Percentiles rank a stretch among this genome's conserved stretches.
Evolutionary conservation across 305 asterid species (phyloP).

Genomic region (Fraxinus angustifolia): DNA sequence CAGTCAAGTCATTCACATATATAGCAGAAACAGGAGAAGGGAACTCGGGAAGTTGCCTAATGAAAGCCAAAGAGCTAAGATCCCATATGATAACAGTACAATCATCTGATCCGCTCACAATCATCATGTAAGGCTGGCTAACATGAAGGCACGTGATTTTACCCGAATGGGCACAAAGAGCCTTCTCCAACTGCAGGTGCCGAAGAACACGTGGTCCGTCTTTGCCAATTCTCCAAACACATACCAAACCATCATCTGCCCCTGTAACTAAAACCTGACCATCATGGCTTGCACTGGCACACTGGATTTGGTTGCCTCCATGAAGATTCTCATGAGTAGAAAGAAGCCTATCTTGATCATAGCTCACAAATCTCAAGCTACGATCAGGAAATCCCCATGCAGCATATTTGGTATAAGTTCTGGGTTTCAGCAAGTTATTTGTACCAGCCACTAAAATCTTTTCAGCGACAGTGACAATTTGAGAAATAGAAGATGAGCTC

Average conservation of each 20-base stretch:
- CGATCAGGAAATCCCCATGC: constrained; percentile 99
- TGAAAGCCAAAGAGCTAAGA: constrained; percentile 80
- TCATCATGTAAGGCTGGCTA: constrained; percentile 97
- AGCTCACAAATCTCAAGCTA: constrained; percentile 76
- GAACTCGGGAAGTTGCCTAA: constrained; percentile 89
- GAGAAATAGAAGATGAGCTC: constrained; percentile 72
- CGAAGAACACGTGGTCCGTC: constrained; percentile 73
- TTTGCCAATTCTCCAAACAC: constrained; percentile 77
- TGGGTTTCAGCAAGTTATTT: constrained; percentile 75
- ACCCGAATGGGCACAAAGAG: constrained; percentile 84
- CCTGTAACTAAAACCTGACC: constrained; percentile 88
- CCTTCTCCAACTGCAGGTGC: constrained; percentile 63
- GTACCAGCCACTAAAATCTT: constrained; percentile 76
- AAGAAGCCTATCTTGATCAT: constrained; percentile 91
- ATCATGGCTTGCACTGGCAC: constrained; percentile 83
- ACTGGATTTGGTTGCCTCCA: constrained; percentile 93
- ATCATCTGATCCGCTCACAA: constrained; percentile 94
- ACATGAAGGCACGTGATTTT: constrained; percentile 84
- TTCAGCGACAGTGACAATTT: constrained; percentile 66
- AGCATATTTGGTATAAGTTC: constrained; percentile 67
- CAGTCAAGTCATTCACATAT: constrained; percentile 77
- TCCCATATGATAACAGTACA: constrained; percentile 91
- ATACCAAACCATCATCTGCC: constrained; percentile 82
- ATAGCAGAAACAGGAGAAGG: constrained; percentile 85
- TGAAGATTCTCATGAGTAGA: constrained; percentile 96